These are phyloP conservation scores for Alternaria arborescens DNA, from an alignment of 2,329 filamentous ascomycete genomes.

Conservation along the genomic window DNA sequence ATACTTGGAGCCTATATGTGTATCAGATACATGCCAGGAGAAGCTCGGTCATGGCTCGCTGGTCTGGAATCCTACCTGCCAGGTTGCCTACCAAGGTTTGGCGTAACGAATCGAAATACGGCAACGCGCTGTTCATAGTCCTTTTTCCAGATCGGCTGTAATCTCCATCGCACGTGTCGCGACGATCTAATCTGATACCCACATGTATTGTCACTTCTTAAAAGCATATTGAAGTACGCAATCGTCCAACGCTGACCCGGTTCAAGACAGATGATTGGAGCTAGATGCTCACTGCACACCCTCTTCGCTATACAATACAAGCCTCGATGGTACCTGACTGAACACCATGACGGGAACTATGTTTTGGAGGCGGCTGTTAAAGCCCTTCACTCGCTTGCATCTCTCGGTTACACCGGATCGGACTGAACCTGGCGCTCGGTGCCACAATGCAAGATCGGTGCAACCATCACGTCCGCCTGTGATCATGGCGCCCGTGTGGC, in stretches of 20 bases:
- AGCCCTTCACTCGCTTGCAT: conserved; percentile 26
- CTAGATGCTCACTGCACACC: background rate
- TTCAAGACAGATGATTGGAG: background rate
- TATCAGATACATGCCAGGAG: conserved; percentile 27
- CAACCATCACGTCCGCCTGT: conserved; percentile 39
- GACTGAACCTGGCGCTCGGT: conserved; percentile 47
- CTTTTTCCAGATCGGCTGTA: background rate
- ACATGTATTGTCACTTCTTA: background rate
- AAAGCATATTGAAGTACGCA: background rate
- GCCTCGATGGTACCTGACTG: background rate
- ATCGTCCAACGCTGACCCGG: background rate
- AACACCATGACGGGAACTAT: conserved; percentile 7
- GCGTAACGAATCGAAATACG: background rate
- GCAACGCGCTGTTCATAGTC: background rate
- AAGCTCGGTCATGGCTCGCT: conserved; percentile 34
- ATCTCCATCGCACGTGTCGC: background rate
- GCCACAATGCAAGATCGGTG: conserved; percentile 51
- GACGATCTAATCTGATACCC: background rate
- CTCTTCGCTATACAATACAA: background rate
- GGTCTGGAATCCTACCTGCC: background rate
- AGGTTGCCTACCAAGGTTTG: background rate
- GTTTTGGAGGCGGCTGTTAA: conserved; percentile 21
- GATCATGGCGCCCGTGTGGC: conserved; percentile 45
- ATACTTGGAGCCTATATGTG: background rate
- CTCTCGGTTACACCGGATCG: conserved; percentile 45